Evolutionary conservation across 2,329 filamentous ascomycete genomes (phyloP).

Genomic region (Ophiosphaerella narmari): DNA sequence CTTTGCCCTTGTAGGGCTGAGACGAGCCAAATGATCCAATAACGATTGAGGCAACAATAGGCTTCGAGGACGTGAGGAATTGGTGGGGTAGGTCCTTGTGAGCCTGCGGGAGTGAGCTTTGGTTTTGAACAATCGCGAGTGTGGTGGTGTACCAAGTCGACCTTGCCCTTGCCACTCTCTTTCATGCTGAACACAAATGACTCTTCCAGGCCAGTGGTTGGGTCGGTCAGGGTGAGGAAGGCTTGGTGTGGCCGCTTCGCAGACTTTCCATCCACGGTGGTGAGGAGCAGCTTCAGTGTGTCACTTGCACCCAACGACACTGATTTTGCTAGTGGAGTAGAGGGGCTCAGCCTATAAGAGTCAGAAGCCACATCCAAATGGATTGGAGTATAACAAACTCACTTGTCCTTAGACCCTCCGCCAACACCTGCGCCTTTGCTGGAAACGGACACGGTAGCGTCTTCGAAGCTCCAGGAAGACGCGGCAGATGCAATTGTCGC

Average conservation of each 20-base stretch:
- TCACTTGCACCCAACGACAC: conserved; percentile 70
- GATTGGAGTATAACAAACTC: conserved; percentile 40
- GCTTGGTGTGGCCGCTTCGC: conserved; percentile 90
- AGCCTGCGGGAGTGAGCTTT: conserved; percentile 60
- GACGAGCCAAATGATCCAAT: conserved; percentile 85
- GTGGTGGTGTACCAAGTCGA: conserved; percentile 72
- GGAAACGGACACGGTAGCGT: conserved; percentile 69
- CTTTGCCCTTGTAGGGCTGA: conserved; percentile 66
- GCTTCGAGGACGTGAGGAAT: conserved; percentile 69
- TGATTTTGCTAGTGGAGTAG: conserved; percentile 64
- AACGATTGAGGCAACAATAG: conserved; percentile 79
- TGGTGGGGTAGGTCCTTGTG: conserved; percentile 88
- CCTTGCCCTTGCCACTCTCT: conserved; percentile 81
- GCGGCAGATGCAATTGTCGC: conserved; percentile 53
- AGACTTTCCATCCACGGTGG: conserved; percentile 76
- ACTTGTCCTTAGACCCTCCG: conserved; percentile 67
- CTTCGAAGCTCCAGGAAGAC: conserved; percentile 73
- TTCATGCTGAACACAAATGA: conserved; percentile 85
- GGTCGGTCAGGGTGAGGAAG: conserved; percentile 82
- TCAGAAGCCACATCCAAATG: not conserved
- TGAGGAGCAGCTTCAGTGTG: conserved; percentile 80
- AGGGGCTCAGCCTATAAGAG: conserved; percentile 47
- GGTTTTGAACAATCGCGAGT: conserved; percentile 6
- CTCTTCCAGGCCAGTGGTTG: conserved; percentile 76
- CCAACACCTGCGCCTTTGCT: conserved; percentile 62